Evolutionary conservation across 73 alveolate species (phyloP), one percentile per base, ranked within the genome.

Genomic region (Symbiodinium pilosum): DNA sequence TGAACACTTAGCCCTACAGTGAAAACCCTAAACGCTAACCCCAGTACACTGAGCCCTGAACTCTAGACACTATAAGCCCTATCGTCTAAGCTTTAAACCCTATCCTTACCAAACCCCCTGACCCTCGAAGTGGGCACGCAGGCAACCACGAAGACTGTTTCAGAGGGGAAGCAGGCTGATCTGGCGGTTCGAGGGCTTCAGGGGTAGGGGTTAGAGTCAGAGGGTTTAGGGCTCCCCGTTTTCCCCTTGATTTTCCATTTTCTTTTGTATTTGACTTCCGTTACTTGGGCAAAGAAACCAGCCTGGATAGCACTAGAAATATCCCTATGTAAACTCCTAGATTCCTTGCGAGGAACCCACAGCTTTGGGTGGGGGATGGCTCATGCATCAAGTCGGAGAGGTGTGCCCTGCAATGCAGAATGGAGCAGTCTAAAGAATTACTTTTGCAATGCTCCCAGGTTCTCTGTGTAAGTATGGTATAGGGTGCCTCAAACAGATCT

Each of bases 121-220:
- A 44, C 41, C 38, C 52, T 21, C 12, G 39, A 44, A 8, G 20
- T 34, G 11, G 30, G 51, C 39, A 5, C 18, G 34, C 51, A 87
- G 94, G 94, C 94, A 12, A 87, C 94, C 56, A 87, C 94, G 28
- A 87, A 87, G 94, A 87, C 94, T 1, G 84, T 87, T 54, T 87
- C 94, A 4, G 94, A 87, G 43, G 75, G 75, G 47, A 87, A 87
- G 94, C 94, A 87, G 94, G 94, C 84, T 6, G 36, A 4, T 28
- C 77, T 14, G 7, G 11, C 11, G 77, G 40, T 28, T 64, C 12
- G 7, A 64, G 77, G 40, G 77, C 28, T 5, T 64, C 0, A 36
- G 77, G 77, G 7, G 21, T 56, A 8, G 73, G 73, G 26, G 14
- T 56, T 20, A 56, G 73, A 32, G 34, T 56, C 21, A n/a, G 9